phyloP scores from a whole-genome alignment of 1,284 basidiomycete species.

The Austroboletus novae-zelandiae region DNA sequence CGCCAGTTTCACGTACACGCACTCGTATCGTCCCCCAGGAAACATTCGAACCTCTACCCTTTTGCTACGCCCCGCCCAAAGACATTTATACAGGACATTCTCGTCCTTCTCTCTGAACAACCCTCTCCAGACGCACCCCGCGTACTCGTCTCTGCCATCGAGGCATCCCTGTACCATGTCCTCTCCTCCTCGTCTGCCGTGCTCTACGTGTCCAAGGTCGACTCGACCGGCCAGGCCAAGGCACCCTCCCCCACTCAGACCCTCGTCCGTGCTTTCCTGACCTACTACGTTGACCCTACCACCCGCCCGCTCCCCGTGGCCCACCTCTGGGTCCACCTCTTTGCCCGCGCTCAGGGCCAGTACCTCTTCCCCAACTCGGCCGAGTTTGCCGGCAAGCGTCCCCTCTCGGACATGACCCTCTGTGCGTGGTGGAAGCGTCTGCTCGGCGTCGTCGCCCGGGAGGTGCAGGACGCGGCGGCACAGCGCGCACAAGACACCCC shows the following conservation, averaged over 20 bases:
- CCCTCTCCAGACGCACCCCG: conserved; percentile 42
- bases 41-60: conserved; percentile 70
- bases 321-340: conserved; percentile 81
- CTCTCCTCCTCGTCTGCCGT: conserved; percentile 70
- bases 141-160: conserved; percentile 77
- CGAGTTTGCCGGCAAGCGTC: conserved; percentile 70
- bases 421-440: conserved; percentile 93
- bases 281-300: conserved; percentile 65
- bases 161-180: conserved; percentile 78
- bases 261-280: conserved; percentile 68
- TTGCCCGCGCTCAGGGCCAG: conserved; percentile 88
- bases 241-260: conserved; percentile 61
- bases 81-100: conserved; percentile 70
- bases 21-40: conserved; percentile 70
- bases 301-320: conserved; percentile 57
- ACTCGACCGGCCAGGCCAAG: conserved; percentile 80
- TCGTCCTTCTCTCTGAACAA: conserved; percentile 71
- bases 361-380: conserved; percentile 95
- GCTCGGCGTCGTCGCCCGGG: conserved; percentile 53
- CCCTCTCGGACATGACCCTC: conserved; percentile 76
- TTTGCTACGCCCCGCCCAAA: conserved; percentile 65
- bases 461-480: conserved; percentile 11
- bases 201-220: conserved; percentile 92
- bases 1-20: conserved; percentile 74
- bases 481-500: conserved; percentile 1